Evolutionary conservation across 345 rosid species (phyloP), one percentile per base, ranked within the genome.

Genomic region (Toxicodendron radicans): DNA sequence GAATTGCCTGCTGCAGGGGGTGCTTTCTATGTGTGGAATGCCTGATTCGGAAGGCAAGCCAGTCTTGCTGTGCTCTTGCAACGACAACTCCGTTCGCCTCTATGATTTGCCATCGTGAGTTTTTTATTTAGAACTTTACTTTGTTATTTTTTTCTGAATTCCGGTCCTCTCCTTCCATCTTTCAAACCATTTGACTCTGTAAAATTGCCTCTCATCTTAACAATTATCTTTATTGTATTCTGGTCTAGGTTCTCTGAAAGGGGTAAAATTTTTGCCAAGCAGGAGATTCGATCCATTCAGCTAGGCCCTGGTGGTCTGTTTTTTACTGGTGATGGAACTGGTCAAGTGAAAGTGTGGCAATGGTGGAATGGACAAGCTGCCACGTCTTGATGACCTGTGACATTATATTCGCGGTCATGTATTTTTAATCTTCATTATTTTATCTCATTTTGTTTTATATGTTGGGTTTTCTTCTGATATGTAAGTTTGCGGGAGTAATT

Each of bases 41-140:
- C 94, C 81, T 80, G 96, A 91, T 79, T 86, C 78, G 17, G 98
- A 92, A 78, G 90, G 87, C 76, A 92, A 88, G 79, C 98, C 98
- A 24, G 84, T 94, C 66, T 83, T 92, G 88, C 59, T 94, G 70
- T 86, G 97, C 66, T 75, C 91, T n/a, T 86, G 95, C 83, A 94
- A 91, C 61, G 98, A 94, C 79, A 85, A 83, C 60, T 76, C 94
- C 18, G 79, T 90, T 48, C 91, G 87, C 52, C 84, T 84, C 41
- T 93, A 87, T 65, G 98, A 95, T 87, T 79, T 95, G 70, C 99
- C 99, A 64, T 90, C 99, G 99, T 95, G 82, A 93, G 99, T 83
- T 64, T 78, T 1, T n/a, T 16, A 38, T 3, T 57, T 32, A 58
- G n/a, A 21, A 16, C 46, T 12, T 10, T 58, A 16, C 46, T 12